Base-by-base conservation (phyloP, 352 stramenopile species). In the Lagenidium giganteum region DNA sequence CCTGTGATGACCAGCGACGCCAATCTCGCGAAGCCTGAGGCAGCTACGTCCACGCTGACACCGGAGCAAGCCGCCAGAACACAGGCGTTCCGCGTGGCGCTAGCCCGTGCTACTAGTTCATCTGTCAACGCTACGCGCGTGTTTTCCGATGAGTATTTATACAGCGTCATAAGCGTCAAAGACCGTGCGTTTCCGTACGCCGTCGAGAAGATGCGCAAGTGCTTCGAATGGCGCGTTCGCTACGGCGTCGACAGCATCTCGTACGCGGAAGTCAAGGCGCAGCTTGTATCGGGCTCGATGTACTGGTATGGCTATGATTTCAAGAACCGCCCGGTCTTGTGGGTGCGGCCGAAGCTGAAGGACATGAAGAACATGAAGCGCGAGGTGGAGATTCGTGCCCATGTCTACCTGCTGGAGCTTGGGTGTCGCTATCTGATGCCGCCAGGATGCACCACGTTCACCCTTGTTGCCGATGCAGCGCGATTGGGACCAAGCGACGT, bases 251-350 rank as follows among this genome's bases (percentile, higher is more conserved):
- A 76, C 14, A 26, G 22, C 20, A 60, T 69, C 29, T 44, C 46
- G 4, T 54, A 73, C 23, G 56, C 68, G 6, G 57, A 80, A 3
- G 66, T 83, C 5, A 57, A 67, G 17, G 16, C 33, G 0, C 70
- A 81, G 20, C 45, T 86, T n/a, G 34, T 28, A 23, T 72, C 57
- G 1, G 70, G 68, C 4, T 81, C 54, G 23, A 82, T 86, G 65
- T 86, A 86, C 44, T 86, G 73, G 73, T 78, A 79, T 38, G 73
- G 73, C 23, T 86, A 83, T 49, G 73, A 86, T 47, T 79, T 70
- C 33, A 50, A 78, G 45, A 75, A 83, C 42, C 67, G 70, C 5
- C 73, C 73, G 13, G 79, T 86, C 47, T 55, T 86, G 23, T 86
- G 70, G 73, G 71, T 83, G 22, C 73, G 73, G 21, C 64, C 70